These are phyloP conservation scores for Phyllosticta paracitricarpa DNA, from an alignment of 2,329 filamentous ascomycete genomes.

Conservation along the genomic window DNA sequence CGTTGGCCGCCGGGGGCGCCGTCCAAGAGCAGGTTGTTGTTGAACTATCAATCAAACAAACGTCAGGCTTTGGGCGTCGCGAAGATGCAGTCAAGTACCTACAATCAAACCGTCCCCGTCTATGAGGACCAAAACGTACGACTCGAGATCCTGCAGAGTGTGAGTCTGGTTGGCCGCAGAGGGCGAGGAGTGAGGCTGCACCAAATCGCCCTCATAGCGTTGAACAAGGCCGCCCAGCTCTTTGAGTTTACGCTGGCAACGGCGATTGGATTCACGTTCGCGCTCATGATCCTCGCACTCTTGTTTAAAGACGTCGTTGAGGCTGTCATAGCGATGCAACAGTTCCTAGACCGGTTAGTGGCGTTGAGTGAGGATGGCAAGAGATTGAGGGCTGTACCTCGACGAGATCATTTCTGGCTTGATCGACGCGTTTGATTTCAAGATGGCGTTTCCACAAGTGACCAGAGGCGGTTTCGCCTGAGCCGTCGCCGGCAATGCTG, in stretches of 20 bases:
- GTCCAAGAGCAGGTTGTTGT: slow-evolving; percentile 38
- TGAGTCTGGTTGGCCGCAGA: slow-evolving; percentile 7
- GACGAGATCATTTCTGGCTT: slow-evolving; percentile 24
- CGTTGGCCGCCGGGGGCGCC: slow-evolving; percentile 44
- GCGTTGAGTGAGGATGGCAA: neutral
- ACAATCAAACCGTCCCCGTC: slow-evolving; percentile 46
- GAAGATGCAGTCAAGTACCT: neutral
- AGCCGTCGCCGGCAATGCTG: neutral
- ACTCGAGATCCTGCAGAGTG: slow-evolving; percentile 13
- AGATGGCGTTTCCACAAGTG: slow-evolving; percentile 23
- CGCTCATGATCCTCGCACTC: slow-evolving; percentile 18
- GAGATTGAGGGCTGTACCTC: slow-evolving; percentile 15
- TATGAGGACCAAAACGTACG: slow-evolving; percentile 44
- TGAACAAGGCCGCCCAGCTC: slow-evolving; percentile 15
- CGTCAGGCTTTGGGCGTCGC: neutral
- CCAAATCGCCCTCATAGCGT: slow-evolving; percentile 19
- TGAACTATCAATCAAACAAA: slow-evolving; percentile 28
- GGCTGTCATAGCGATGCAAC: slow-evolving; percentile 29
- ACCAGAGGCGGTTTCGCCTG: slow-evolving; percentile 1
- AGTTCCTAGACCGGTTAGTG: slow-evolving; percentile 24
- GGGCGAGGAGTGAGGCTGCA: slow-evolving; percentile 11
- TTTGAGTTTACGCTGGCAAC: slow-evolving; percentile 18
- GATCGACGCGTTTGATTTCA: slow-evolving; percentile 21
- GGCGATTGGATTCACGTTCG: slow-evolving; percentile 16
- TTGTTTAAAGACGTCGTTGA: slow-evolving; percentile 22